Percentiles rank a stretch among this genome's conserved stretches.
These are phyloP conservation scores for Catenaria anguillulae DNA, from an alignment of 371 early-diverging fungal species.

Conservation along the genomic window DNA sequence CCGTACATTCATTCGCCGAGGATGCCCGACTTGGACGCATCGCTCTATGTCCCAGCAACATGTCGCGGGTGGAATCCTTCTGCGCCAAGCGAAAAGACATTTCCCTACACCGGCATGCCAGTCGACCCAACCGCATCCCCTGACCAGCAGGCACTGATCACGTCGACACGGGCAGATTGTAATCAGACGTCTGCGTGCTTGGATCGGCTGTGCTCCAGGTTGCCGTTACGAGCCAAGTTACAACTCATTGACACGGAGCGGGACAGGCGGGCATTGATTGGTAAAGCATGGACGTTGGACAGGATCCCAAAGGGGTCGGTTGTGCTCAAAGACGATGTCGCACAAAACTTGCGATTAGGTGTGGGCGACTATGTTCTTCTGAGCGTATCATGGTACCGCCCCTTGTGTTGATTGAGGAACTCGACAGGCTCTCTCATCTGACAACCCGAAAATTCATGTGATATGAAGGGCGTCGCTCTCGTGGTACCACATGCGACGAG, in stretches of 20 bases:
- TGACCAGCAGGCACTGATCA: background rate
- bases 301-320: constrained; percentile 9
- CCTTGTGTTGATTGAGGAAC: too few species aligned
- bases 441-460: too few species aligned
- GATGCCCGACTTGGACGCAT: background rate
- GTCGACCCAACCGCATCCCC: background rate
- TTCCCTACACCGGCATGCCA: constrained; percentile 10
- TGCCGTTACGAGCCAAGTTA: background rate
- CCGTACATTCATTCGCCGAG: constrained; percentile 10
- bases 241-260: constrained; percentile 12
- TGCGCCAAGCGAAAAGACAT: background rate
- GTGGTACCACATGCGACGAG: too few species aligned
- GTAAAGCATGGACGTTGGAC: constrained; percentile 11
- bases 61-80: constrained; percentile 10
- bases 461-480: too few species aligned
- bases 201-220: background rate
- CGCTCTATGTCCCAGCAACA: background rate
- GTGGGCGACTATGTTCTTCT: constrained; percentile 9
- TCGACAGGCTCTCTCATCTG: too few species aligned
- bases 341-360: constrained; percentile 4
- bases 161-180: background rate
- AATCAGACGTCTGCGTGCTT: background rate
- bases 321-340: constrained; percentile 8
- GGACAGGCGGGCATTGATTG: constrained; percentile 12
- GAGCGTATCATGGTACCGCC: too few species aligned